Conservation (phyloP, 345 rosid species). For the Lumnitzera littorea region DNA sequence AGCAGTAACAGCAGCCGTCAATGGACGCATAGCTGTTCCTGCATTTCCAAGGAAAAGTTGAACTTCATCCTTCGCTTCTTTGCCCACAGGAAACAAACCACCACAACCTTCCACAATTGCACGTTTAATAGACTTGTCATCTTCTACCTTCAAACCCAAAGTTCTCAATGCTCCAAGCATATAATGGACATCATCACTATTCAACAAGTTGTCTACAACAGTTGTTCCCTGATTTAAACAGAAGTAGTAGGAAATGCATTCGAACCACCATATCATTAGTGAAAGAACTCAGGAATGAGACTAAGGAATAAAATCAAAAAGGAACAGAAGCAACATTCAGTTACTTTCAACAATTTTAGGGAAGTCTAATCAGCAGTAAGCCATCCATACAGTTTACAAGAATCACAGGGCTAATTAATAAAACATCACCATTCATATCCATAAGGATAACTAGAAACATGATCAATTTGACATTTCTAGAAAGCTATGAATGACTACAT, state of each 20-base stretch:
- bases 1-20: conserved; percentile 85
- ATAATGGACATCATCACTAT: conserved; percentile 79
- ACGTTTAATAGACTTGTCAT: conserved; percentile 40
- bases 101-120: conserved; percentile 82
- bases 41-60: conserved; percentile 95
- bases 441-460: too few relatives aligned
- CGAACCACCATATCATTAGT: too few relatives aligned
- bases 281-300: too few relatives aligned
- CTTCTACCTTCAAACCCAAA: conserved; percentile 61
- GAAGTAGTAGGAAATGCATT: background rate
- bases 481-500: too few relatives aligned
- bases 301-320: too few relatives aligned
- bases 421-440: too few relatives aligned
- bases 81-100: conserved; percentile 64
- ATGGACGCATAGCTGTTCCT: conserved; percentile 95
- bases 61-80: conserved; percentile 42
- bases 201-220: conserved; percentile 79
- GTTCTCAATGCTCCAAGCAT: conserved; percentile 86
- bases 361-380: too few relatives aligned
- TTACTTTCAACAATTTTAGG: too few relatives aligned
- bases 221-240: conserved; percentile 63
- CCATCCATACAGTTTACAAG: too few relatives aligned
- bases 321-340: too few relatives aligned
- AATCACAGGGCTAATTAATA: too few relatives aligned
- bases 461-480: too few relatives aligned